Evolutionary conservation across 2,329 filamentous ascomycete species (phyloP).

Genomic region (Daldinia sp.): DNA sequence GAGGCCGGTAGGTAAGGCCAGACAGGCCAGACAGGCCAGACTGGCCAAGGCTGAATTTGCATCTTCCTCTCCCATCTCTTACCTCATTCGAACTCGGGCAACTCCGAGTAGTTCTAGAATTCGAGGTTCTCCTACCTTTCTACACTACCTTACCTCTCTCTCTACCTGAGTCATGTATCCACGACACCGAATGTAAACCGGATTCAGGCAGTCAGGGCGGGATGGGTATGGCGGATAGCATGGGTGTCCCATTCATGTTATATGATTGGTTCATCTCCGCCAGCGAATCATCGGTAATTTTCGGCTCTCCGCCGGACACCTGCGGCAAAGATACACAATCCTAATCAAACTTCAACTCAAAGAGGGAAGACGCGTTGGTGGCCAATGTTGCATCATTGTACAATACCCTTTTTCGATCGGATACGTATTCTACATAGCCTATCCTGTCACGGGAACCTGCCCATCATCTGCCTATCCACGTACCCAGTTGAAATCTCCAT

Average conservation of each 20-base stretch:
- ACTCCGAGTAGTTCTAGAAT: neutral
- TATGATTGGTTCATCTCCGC: neutral
- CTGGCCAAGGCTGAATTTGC: constrained; percentile 6
- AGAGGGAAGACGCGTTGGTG: constrained; percentile 25
- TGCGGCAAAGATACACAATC: constrained; percentile 3
- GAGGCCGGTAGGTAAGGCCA: constrained; percentile 3
- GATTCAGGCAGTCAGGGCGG: no score
- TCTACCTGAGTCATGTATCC: neutral
- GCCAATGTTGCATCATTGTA: constrained; percentile 28
- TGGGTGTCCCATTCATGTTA: neutral
- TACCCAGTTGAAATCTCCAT: neutral
- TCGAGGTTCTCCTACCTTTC: neutral
- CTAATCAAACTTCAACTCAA: constrained; percentile 22
- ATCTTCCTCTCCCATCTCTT: neutral
- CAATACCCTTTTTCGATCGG: constrained; percentile 20
- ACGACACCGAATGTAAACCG: neutral
- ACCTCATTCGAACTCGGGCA: constrained; percentile 14
- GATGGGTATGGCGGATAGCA: neutral
- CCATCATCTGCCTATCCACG: constrained; percentile 4
- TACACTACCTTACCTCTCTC: no score
- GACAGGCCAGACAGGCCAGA: no score
- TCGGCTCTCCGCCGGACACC: constrained; percentile 2
- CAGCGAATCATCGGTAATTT: neutral
- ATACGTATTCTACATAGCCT: constrained; percentile 1
- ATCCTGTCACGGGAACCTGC: no score